phyloP scores from a whole-genome alignment of 1,284 basidiomycete genomes.

The Cryptococcus hybrid region DNA sequence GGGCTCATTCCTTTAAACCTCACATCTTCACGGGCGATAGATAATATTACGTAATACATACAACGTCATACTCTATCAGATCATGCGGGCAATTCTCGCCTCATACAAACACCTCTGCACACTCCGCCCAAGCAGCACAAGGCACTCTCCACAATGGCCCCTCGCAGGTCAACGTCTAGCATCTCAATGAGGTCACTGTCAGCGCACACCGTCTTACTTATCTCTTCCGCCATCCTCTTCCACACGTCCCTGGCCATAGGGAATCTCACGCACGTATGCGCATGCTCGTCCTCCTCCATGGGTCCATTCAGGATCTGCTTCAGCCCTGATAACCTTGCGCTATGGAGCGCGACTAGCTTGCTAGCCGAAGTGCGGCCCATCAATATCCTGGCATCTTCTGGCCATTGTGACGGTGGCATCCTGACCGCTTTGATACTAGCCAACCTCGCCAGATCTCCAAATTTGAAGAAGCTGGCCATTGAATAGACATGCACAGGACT shows the following conservation, averaged over 20 bases:
- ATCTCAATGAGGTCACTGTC: conserved; percentile 28
- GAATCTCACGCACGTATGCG: conserved; percentile 8
- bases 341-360: conserved; percentile 19
- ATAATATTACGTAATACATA: not conserved
- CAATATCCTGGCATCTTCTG: conserved; percentile 13
- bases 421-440: conserved; percentile 18
- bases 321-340: conserved; percentile 16
- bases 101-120: conserved; percentile 27
- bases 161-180: conserved; percentile 28
- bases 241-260: conserved; percentile 18
- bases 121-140: conserved; percentile 24
- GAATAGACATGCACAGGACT: conserved; percentile 30
- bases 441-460: conserved; percentile 30
- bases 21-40: no score
- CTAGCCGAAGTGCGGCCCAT: conserved; percentile 24
- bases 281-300: conserved; percentile 23
- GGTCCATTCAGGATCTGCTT: conserved; percentile 16
- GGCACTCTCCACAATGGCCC: conserved; percentile 31
- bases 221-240: conserved; percentile 5
- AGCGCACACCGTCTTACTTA: conserved; percentile 5
- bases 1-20: no score
- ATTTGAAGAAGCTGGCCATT: conserved; percentile 34
- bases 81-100: conserved; percentile 23
- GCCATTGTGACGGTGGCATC: conserved; percentile 18
- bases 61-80: not conserved